Conservation (phyloP, 2,329 filamentous ascomycete species). For the Emericellopsis cladophorae region DNA sequence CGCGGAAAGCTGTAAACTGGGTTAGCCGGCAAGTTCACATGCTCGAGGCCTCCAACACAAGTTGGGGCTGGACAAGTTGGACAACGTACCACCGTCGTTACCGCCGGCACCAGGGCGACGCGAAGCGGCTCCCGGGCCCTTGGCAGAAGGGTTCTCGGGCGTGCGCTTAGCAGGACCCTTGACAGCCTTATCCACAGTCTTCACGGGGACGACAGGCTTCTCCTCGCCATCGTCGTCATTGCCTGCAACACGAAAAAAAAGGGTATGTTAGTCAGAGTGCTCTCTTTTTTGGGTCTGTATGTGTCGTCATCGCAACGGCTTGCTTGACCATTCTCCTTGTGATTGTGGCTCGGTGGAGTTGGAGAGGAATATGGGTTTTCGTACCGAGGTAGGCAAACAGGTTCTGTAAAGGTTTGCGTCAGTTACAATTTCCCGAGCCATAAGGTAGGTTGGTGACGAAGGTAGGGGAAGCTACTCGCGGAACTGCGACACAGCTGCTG, state of each 20-base stretch:
- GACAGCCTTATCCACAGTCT: slow-evolving; percentile 76
- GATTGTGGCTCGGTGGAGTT: not conserved
- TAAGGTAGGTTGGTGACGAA: not conserved
- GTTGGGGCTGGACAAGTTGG: not conserved
- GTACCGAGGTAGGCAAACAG: slow-evolving; percentile 97
- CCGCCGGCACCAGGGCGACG: slow-evolving; percentile 51
- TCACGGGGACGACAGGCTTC: slow-evolving; percentile 73
- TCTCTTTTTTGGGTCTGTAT: too few relatives aligned
- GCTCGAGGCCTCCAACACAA: slow-evolving; percentile 4
- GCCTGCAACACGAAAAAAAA: slow-evolving; percentile 24
- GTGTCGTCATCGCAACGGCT: too few relatives aligned
- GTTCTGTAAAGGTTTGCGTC: slow-evolving; percentile 48
- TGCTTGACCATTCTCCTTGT: too few relatives aligned
- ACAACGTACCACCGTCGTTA: slow-evolving; percentile 72
- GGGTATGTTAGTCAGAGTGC: too few relatives aligned
- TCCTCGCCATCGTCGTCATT: slow-evolving; percentile 48
- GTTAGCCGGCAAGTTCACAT: slow-evolving; percentile 3
- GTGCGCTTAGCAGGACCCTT: slow-evolving; percentile 75
- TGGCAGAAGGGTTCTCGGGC: slow-evolving; percentile 56
- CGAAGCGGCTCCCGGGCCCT: slow-evolving; percentile 24
- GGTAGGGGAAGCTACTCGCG: not conserved
- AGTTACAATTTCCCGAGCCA: slow-evolving; percentile 4
- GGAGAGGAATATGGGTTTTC: slow-evolving; percentile 13
- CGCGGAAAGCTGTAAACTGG: slow-evolving; percentile 61
- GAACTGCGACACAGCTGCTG: not conserved